A percentile compares a stretch with the other conserved stretches of the same genome.
phyloP scores from a whole-genome alignment of 129 eudicot genomes.

The Calendula officinalis region DNA sequence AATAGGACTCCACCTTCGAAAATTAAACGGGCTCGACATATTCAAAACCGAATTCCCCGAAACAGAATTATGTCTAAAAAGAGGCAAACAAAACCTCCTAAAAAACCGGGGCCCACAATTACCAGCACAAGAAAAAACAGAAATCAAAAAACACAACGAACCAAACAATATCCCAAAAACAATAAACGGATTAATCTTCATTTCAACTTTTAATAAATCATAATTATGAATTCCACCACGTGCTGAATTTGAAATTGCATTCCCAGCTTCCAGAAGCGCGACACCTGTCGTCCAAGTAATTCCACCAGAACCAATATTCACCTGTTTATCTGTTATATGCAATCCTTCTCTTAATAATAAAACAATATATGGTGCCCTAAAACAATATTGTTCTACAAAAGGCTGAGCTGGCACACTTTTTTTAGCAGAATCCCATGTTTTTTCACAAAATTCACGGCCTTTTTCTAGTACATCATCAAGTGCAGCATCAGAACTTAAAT shows the following conservation, averaged over 20 bases:
- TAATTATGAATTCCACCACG: constrained; percentile 41
- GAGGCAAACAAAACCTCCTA: constrained; percentile 62
- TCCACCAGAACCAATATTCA: constrained; percentile 87
- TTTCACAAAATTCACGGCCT: constrained; percentile 81
- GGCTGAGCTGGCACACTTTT: constrained; percentile 93
- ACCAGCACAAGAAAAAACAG: constrained; percentile 54
- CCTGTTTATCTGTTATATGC: constrained; percentile 79
- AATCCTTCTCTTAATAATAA: constrained; percentile 81
- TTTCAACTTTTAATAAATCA: constrained; percentile 44
- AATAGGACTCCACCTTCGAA: constrained; percentile 87
- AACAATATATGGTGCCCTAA: constrained; percentile 92
- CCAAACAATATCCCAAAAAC: constrained; percentile 50
- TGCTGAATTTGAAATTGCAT: constrained; percentile 51
- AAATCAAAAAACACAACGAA: constrained; percentile 49
- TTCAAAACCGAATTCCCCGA: constrained; percentile 61
- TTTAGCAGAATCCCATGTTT: constrained; percentile 77
- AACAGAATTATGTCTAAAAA: constrained; percentile 62
- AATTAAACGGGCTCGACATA: constrained; percentile 72
- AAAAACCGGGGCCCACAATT: constrained; percentile 52
- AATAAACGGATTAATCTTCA: constrained; percentile 59
- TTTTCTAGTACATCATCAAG: constrained; percentile 83
- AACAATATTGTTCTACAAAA: constrained; percentile 93
- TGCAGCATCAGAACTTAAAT: constrained; percentile 75
- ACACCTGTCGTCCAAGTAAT: constrained; percentile 98
- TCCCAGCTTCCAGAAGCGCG: constrained; percentile 94